Evolutionary conservation across 1,284 basidiomycete genomes (phyloP), one percentile per base, ranked within the genome.

Genomic region (Apiotrichum brassicae): DNA sequence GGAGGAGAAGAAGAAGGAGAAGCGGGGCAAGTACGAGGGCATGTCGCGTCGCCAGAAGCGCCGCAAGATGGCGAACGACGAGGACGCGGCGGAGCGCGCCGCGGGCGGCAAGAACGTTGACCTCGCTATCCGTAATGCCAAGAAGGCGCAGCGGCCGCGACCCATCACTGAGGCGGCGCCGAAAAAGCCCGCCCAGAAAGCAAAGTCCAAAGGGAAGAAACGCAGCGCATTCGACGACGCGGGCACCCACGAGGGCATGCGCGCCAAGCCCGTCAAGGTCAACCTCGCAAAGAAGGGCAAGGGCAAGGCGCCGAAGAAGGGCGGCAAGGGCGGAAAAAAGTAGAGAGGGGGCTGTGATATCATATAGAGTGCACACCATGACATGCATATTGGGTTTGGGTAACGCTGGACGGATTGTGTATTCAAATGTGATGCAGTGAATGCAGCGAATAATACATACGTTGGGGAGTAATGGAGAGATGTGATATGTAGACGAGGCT

Each of bases 1-100:
- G 32, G 50, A 44, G 9, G 48, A 57, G 30, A 55, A 58, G 43
- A 56, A 56, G 51, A 57, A 87, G 84, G 82, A 82, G 40, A 90
- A 88, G 73, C 80, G 86, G 57, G 83, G 89, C 63, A 87, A 86
- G 64, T 84, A 85, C 61, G 79, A 89, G 38, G 90, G 90, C 18
- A 78, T 95, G 9, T 86, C 90, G 25, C 82, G 92, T 50, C 82
- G 79, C 63, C 82, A 79, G 48, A 94, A 93, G 70, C 79, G 92
- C 53, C 78, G 89, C 62, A 93, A 91, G 75, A 77, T 92, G 75
- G 85, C 86, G 8, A 77, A 81, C 68, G 86, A 92, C 64, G 82
- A 85, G 59, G 88, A 91, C 59, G 81, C 81, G 43, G 81, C 82
- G 54, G 61, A 64, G 49, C 35, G 51, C 20, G 54, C 73, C 5